phyloP scores from a whole-genome alignment of 1,284 basidiomycete genomes.

The Ustanciosporium gigantosporum region DNA sequence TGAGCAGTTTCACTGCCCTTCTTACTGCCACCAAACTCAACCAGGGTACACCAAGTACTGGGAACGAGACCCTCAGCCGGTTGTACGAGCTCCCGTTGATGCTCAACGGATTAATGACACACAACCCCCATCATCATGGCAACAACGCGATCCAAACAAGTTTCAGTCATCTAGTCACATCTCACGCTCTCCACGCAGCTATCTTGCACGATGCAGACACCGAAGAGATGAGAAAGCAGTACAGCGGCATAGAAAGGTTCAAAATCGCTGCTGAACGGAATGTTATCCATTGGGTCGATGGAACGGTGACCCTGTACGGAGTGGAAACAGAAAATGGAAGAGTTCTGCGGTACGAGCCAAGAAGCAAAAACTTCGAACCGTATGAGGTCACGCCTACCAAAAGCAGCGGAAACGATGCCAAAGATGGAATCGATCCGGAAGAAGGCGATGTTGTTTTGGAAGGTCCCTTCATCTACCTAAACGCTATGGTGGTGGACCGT shows the following conservation, averaged over 20 bases:
- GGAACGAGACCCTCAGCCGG: not conserved
- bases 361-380: constrained; percentile 64
- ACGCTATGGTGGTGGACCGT: constrained; percentile 77
- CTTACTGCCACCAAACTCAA: constrained; percentile 5
- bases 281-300: constrained; percentile 72
- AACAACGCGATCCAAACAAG: constrained; percentile 1
- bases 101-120: constrained; percentile 2
- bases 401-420: no score
- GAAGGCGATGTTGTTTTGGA: constrained; percentile 58
- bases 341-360: constrained; percentile 69
- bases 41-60: constrained; percentile 1
- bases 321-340: constrained; percentile 46
- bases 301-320: constrained; percentile 67
- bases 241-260: constrained; percentile 81
- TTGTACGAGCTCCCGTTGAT: constrained; percentile 8
- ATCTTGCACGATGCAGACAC: constrained; percentile 71
- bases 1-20: no score
- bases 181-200: constrained; percentile 77
- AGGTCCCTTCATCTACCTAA: constrained; percentile 83
- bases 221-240: constrained; percentile 66
- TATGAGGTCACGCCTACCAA: not conserved
- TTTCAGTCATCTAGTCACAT: constrained; percentile 64
- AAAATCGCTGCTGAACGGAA: constrained; percentile 81
- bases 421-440: no score
- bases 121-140: not conserved